Evolutionary conservation across 768 basidiomycete genomes (phyloP).

Genomic region (Gloeopeniophorella convolvens): DNA sequence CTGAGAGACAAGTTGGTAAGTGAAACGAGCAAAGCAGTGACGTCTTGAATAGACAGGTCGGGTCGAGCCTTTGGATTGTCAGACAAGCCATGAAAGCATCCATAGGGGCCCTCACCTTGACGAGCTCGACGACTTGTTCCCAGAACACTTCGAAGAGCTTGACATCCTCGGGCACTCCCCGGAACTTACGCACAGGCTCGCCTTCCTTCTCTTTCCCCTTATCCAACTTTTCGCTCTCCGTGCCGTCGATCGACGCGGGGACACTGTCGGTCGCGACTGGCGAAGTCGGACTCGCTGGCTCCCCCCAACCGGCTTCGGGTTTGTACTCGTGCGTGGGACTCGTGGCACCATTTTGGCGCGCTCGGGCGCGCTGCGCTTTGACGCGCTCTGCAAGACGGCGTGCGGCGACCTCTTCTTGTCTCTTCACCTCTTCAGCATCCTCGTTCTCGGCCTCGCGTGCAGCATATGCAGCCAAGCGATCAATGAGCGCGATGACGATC

Average conservation of each 20-base stretch:
- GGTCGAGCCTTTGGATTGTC: slow-evolving; percentile 69
- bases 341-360: slow-evolving; percentile 39
- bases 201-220: slow-evolving; percentile 60
- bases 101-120: slow-evolving; percentile 58
- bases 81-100: not conserved
- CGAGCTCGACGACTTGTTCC: slow-evolving; percentile 95
- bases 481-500: slow-evolving; percentile 96
- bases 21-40: slow-evolving; percentile 93
- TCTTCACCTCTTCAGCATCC: slow-evolving; percentile 89
- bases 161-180: slow-evolving; percentile 93
- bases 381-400: slow-evolving; percentile 84
- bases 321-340: slow-evolving; percentile 20
- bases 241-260: slow-evolving; percentile 17
- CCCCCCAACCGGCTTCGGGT: slow-evolving; percentile 20
- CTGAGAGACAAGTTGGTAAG: slow-evolving; percentile 91
- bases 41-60: slow-evolving; percentile 94
- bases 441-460: slow-evolving; percentile 97
- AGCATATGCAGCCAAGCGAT: slow-evolving; percentile 91
- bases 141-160: slow-evolving; percentile 98
- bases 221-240: slow-evolving; percentile 28
- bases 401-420: slow-evolving; percentile 90
- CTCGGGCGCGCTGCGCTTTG: slow-evolving; percentile 59
- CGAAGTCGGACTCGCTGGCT: slow-evolving; percentile 25
- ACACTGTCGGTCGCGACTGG: slow-evolving; percentile 8
- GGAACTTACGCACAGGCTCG: slow-evolving; percentile 63